Evolutionary conservation across 179 eudicot species (phyloP).

Genomic region (Nepenthes alata): DNA sequence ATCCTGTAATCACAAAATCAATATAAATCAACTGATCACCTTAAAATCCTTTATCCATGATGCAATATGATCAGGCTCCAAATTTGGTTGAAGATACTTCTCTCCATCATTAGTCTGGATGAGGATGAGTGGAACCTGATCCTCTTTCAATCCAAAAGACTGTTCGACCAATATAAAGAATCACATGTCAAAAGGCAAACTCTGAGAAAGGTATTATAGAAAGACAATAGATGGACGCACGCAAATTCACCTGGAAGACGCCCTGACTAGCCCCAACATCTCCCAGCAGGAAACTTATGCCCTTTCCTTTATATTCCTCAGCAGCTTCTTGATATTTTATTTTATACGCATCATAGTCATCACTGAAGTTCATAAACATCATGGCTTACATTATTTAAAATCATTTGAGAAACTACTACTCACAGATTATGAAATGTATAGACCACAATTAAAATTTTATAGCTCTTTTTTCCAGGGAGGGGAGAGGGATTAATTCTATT

Average conservation of each 20-base stretch:
- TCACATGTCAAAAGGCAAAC: background rate
- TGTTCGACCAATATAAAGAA: conserved; percentile 15
- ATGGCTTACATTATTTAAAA: conserved; percentile 44
- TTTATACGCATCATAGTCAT: conserved; percentile 49
- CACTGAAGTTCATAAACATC: conserved; percentile 71
- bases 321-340: conserved; percentile 70
- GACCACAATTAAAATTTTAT: too few species aligned
- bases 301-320: conserved; percentile 60
- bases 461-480: too few species aligned
- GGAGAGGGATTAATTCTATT: too few species aligned
- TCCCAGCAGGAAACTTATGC: conserved; percentile 70
- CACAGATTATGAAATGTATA: background rate
- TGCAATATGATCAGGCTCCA: conserved; percentile 57
- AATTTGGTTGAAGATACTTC: conserved; percentile 59
- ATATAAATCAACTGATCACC: conserved; percentile 24
- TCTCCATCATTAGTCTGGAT: conserved; percentile 64
- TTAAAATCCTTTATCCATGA: conserved; percentile 65
- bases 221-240: conserved; percentile 2
- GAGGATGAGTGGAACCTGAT: conserved; percentile 69
- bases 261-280: conserved; percentile 78
- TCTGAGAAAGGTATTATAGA: background rate
- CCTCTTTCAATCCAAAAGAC: conserved; percentile 70
- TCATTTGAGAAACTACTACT: conserved; percentile 9
- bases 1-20: background rate
- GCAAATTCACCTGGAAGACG: conserved; percentile 65